Percentiles rank a stretch among this genome's conserved stretches.
These are phyloP conservation scores for Eimeria sp. DNA, from an alignment of 169 alveolate genomes.

Conservation along the genomic window DNA sequence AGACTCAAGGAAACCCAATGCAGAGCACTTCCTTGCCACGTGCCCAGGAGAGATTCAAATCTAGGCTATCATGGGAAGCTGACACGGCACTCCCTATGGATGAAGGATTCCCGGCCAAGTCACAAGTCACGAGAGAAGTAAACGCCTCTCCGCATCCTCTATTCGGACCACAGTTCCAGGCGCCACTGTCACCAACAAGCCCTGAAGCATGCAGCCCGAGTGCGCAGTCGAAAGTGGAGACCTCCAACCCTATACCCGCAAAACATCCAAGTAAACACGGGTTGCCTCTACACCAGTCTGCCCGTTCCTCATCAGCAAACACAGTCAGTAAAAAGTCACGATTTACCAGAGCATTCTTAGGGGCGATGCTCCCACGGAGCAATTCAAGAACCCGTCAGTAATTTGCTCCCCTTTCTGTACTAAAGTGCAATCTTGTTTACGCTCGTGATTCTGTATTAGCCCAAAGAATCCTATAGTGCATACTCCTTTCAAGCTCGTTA, in stretches of 20 bases:
- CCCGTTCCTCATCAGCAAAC: background rate
- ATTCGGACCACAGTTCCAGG: conserved; percentile 4
- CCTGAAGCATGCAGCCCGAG: background rate
- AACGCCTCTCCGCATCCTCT: background rate
- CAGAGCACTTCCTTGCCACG: background rate
- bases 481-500: background rate
- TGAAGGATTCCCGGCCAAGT: conserved; percentile 38
- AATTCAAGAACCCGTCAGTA: conserved; percentile 59
- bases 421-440: background rate
- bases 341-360: conserved; percentile 8
- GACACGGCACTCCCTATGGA: conserved; percentile 67
- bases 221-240: background rate
- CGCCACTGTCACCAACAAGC: background rate
- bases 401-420: background rate
- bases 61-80: conserved; percentile 74
- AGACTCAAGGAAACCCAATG: background rate
- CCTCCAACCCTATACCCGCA: conserved; percentile 34
- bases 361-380: conserved; percentile 39
- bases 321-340: background rate
- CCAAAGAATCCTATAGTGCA: background rate
- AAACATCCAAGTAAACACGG: conserved; percentile 54
- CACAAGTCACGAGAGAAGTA: background rate
- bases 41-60: conserved; percentile 58
- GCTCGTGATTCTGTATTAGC: background rate
- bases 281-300: background rate